Evolutionary conservation across 306 rosid genomes (phyloP).

Genomic region (Cucurbita moschata): DNA sequence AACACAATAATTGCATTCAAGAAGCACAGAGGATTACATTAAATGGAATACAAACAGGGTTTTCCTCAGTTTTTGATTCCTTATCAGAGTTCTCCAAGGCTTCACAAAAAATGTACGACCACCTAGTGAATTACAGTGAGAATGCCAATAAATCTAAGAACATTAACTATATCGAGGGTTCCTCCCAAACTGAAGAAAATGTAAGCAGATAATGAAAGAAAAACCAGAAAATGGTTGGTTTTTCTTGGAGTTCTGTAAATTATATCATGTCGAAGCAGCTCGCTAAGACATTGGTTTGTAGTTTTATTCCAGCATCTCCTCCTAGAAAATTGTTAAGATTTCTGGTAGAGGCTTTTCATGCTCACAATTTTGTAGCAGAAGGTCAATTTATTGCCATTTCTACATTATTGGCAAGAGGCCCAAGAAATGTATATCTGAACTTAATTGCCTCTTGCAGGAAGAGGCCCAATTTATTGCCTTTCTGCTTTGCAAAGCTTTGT

Average conservation of each 20-base stretch:
- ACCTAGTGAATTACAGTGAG: conserved; percentile 41
- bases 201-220: conserved; percentile 21
- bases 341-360: background rate
- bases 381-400: background rate
- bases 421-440: background rate
- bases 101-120: conserved; percentile 60
- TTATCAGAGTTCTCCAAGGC: conserved; percentile 60
- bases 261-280: conserved; percentile 56
- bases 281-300: conserved; percentile 52
- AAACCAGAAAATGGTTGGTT: background rate
- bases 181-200: conserved; percentile 23
- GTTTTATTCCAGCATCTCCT: conserved; percentile 15
- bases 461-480: background rate
- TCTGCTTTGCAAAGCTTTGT: background rate
- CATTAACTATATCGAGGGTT: conserved; percentile 30
- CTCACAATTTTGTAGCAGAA: conserved; percentile 6
- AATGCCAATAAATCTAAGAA: conserved; percentile 34
- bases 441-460: too few relatives aligned
- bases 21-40: conserved; percentile 65
- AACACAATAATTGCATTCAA: conserved; percentile 51
- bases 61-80: conserved; percentile 65
- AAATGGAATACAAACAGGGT: conserved; percentile 65
- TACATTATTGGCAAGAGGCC: conserved; percentile 1
- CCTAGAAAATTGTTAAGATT: conserved; percentile 15
- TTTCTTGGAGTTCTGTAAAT: conserved; percentile 29